These are phyloP conservation scores for Populus alba DNA, from an alignment of 345 rosid genomes.

Conservation along the genomic window DNA sequence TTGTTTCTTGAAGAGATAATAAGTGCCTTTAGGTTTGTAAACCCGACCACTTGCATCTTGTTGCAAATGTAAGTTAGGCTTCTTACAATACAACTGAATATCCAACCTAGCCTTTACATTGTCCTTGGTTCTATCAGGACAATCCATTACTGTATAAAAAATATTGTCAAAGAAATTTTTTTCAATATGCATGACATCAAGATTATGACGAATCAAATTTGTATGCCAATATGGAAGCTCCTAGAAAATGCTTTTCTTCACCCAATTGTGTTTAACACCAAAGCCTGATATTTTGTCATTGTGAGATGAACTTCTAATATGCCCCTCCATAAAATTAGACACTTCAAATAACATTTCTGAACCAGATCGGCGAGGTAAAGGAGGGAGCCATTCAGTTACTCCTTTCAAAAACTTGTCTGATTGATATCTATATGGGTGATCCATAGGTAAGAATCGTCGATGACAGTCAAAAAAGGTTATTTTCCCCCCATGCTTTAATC, in stretches of 20 bases:
- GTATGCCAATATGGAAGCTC: not conserved
- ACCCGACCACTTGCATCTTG: not conserved
- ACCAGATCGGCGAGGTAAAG: not conserved
- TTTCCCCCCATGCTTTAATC: constrained; percentile 1
- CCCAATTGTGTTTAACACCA: not conserved
- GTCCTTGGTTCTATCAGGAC: not conserved
- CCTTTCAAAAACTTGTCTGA: not conserved
- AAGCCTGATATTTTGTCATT: too few species aligned
- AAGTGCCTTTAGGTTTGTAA: too few species aligned
- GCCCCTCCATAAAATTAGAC: too few species aligned
- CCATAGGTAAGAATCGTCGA: not conserved
- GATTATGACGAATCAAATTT: not conserved
- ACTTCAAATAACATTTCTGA: too few species aligned
- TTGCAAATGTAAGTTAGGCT: not conserved
- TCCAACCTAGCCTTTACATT: not conserved
- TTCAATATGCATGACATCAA: constrained; percentile 1
- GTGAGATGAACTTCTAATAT: not conserved
- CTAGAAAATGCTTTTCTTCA: not conserved
- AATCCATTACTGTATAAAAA: not conserved
- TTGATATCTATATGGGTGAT: not conserved
- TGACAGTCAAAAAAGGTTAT: not conserved
- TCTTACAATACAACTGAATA: not conserved
- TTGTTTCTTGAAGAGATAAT: not conserved
- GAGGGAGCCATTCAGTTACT: too few species aligned
- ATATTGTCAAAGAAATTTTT: constrained; percentile 2